Base-by-base conservation (phyloP, 2,329 filamentous ascomycete species). In the Alternaria ventricosa region DNA sequence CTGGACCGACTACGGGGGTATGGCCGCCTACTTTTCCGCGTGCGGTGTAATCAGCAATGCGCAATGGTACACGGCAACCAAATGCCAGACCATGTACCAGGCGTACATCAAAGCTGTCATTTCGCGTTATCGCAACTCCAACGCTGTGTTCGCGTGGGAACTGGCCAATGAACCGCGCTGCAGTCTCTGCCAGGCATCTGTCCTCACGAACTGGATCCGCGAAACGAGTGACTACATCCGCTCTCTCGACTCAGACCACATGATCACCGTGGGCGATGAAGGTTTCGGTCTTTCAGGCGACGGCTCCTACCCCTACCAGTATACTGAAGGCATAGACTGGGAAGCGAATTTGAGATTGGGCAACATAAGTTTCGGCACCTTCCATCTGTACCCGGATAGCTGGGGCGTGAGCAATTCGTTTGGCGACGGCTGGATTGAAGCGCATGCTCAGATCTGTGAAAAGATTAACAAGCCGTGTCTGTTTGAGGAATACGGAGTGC, bases 1-100 rank as follows among this genome's bases (percentile, higher is more conserved):
- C 79, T 92, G 89, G 89, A 82, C 82, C 49, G 90, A 92, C 71
- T 91, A 90, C 46, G 89, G 89, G 27, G 88, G 89, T 51, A 89
- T 90, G 79, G 81, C 82, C 11, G 85, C 86, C 2, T 90, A 90
- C 69, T 83, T 84, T 47, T 80, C 76, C 11, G 86, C 84, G 2
- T 89, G 87, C 60, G 87, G 86, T 41, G 85, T 84, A 22, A 79
- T 75, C 54, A 75, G 75, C 59, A 82, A 86, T 61, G 81, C 81
- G 13, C 80, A 80, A 7, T 91, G 88, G 84, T 91, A 89, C 78
- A 87, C 84, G 20, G 84, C 86, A 68, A 70, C 80, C 0, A 67
- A 69, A 54, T 78, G 77, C 51, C 78, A 81, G 76, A 71, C 80
- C 0, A 85, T 88, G 60, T 92, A 92, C 75, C 87, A 87, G 69